These are phyloP conservation scores for Boletus vermiculosoides DNA, from an alignment of 768 basidiomycete genomes.

Conservation along the genomic window DNA sequence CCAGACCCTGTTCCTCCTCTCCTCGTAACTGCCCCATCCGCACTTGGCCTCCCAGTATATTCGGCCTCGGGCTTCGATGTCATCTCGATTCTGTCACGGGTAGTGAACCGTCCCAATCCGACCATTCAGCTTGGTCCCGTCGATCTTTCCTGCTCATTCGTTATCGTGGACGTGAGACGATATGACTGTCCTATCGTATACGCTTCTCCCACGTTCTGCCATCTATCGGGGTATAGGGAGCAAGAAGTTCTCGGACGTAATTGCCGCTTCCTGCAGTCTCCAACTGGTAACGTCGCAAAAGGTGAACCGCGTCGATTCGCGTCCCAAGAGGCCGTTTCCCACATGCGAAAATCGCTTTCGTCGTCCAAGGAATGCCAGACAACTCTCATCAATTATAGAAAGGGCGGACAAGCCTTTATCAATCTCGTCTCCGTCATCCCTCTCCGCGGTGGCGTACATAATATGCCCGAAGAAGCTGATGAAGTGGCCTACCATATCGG, in stretches of 20 bases:
- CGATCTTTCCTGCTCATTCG: slow-evolving; percentile 89
- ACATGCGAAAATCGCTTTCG: slow-evolving; percentile 62
- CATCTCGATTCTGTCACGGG: slow-evolving; percentile 74
- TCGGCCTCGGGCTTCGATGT: slow-evolving; percentile 91
- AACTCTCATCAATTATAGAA: slow-evolving; percentile 83
- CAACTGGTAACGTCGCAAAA: slow-evolving; percentile 52
- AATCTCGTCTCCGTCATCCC: slow-evolving; percentile 94
- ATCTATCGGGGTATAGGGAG: slow-evolving; percentile 72
- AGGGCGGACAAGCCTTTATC: slow-evolving; percentile 81
- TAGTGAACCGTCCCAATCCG: slow-evolving; percentile 72
- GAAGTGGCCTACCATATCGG: slow-evolving; percentile 88
- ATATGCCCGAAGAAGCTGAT: slow-evolving; percentile 50
- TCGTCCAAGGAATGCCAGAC: slow-evolving; percentile 88
- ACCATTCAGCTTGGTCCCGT: slow-evolving; percentile 83
- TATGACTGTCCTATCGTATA: slow-evolving; percentile 89
- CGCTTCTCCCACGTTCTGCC: slow-evolving; percentile 80
- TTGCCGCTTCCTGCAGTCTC: slow-evolving; percentile 88
- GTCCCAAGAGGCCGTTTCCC: slow-evolving; percentile 62
- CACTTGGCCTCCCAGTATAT: slow-evolving; percentile 62
- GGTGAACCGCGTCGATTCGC: slow-evolving; percentile 59
- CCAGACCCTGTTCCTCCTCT: background rate
- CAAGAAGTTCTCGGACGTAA: slow-evolving; percentile 83
- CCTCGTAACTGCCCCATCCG: slow-evolving; percentile 30
- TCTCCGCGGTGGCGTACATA: slow-evolving; percentile 58
- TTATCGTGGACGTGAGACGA: slow-evolving; percentile 80